Conservation (phyloP, 2,329 filamentous ascomycete genomes). For the Shiraia bambusicola region DNA sequence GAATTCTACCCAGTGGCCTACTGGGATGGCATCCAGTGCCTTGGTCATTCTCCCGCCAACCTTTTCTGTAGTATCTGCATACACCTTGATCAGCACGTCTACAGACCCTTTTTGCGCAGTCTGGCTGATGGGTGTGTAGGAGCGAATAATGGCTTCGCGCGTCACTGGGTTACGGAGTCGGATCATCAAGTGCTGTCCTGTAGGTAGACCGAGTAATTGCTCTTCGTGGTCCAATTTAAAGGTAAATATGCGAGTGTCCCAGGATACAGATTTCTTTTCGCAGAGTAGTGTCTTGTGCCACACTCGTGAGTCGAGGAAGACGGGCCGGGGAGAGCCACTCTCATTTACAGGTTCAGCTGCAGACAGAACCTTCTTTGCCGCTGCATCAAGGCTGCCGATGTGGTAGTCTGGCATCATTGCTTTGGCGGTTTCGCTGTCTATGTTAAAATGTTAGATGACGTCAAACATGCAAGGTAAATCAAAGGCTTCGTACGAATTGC, state of each 20-base stretch:
- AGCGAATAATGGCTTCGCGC: constrained; percentile 73
- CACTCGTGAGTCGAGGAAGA: constrained; percentile 69
- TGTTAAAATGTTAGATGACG: constrained; percentile 24
- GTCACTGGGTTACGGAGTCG: constrained; percentile 72
- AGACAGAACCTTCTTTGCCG: constrained; percentile 57
- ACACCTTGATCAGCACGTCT: constrained; percentile 80
- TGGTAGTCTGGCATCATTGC: constrained; percentile 86
- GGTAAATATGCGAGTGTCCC: constrained; percentile 78
- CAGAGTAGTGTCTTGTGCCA: constrained; percentile 75
- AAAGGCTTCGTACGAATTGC: constrained; percentile 70
- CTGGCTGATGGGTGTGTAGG: constrained; percentile 82
- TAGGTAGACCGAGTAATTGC: constrained; percentile 74
- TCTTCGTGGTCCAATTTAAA: constrained; percentile 72
- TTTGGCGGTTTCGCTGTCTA: constrained; percentile 90
- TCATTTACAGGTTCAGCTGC: constrained; percentile 47
- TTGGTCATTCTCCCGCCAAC: constrained; percentile 79
- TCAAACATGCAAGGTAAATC: too few relatives aligned
- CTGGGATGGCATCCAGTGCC: constrained; percentile 70
- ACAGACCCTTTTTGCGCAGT: constrained; percentile 62
- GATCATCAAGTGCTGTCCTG: constrained; percentile 86
- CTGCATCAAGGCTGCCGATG: constrained; percentile 72
- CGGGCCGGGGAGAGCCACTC: constrained; percentile 52
- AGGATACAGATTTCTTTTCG: constrained; percentile 69
- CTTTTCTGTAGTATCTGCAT: constrained; percentile 60
- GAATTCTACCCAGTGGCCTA: constrained; percentile 76